Base-by-base conservation (phyloP, 2,329 filamentous ascomycete genomes). In the Colletotrichum sansevieriae region DNA sequence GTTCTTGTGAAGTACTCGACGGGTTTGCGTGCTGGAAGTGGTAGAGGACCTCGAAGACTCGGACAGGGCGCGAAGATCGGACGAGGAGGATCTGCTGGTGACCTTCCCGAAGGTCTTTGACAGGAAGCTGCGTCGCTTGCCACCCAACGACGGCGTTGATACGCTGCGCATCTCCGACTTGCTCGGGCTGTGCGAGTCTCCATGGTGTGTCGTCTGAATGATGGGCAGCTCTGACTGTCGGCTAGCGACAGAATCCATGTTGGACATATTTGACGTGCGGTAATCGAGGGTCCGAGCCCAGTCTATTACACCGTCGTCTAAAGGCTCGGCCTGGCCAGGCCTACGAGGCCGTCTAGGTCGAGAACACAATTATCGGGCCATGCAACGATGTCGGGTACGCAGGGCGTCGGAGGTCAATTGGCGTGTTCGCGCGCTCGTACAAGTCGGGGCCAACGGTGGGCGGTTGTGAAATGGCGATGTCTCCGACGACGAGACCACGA, bases 1-100 rank as follows among this genome's bases (percentile, higher is more conserved):
- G 75, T 77, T 74, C 49, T 82, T 83, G 56, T 80, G 78, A 46
- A 82, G 73, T 9, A 72, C 70, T 44, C 70, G 66, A 13, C 70
- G 70, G 12, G 25, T 54, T 18, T 54, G 49, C 22, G 49, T 15
- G 18, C 52, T 58, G 7, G 60, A 60, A 5, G 44, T 64, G 43
- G 20, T 65, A 25, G 68, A 56, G 22, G 39, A 39, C 33, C 39
- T 20, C 8, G 64, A 52, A 11, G 65, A 49, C n/a, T 63, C 59
- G 20, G 63, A 52, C 39, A 64, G 58, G 44, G 65, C 51, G 13
- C 54, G 43, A 12, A 71, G 61, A 29, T 72, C 69, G 44, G 70
- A 62, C 3, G 70, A 65, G 12, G 71, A 71, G 9, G 66, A 46
- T 13, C 58, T 67, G 59, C 63, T 70, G 63, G 70, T 71, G 56